Base-by-base conservation (phyloP, 108 stramenopile genomes). In the Cyclostephanos invisitatus region DNA sequence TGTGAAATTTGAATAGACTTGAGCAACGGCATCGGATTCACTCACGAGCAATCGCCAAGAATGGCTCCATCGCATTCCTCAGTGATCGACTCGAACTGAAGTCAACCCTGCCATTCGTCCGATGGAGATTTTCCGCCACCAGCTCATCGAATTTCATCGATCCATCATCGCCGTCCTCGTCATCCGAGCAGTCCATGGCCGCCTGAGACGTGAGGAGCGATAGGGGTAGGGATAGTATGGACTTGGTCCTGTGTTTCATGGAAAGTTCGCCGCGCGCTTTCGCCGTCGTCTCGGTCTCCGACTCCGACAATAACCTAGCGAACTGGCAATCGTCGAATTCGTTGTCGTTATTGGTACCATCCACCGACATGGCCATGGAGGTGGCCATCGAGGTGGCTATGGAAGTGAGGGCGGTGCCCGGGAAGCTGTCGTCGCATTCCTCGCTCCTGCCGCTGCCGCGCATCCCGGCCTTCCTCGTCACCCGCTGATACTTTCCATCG, bases 31-130 rank as follows among this genome's bases (percentile, higher is more conserved):
- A 53, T 20, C 11, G 5, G 5, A 59, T 0, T 46, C 2, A 81
- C 80, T 73, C 58, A 81, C 80, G 72, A 42, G 80, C 80, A 42
- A 49, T 55, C 20, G 72, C 57, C 32, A 81, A 57, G 65, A 81
- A 81, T 17, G 80, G 80, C 62, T 81, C 80, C 67, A 81, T 74
- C n/a, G 73, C 68, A 59, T 56, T 70, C 56, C 80, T 70, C 51
- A 81, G 62, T 17, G 62, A 53, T 28, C 11, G 48, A 40, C 51
- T 58, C 6, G 62, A 37, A 24, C 61, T 54, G 29, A 81, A 74
- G 57, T 81, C 68, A 17, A 81, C 67, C 48, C 6, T n/a, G 20
- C 32, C 56, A 38, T 53, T 80, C 29, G 46, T 36, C 24, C 50
- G 42, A 29, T 59, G 42, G 20, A 81, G 28, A 53, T 74, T 67